Conservation (phyloP, 1,284 basidiomycete species). For the Fomitiporia mediterranea region DNA sequence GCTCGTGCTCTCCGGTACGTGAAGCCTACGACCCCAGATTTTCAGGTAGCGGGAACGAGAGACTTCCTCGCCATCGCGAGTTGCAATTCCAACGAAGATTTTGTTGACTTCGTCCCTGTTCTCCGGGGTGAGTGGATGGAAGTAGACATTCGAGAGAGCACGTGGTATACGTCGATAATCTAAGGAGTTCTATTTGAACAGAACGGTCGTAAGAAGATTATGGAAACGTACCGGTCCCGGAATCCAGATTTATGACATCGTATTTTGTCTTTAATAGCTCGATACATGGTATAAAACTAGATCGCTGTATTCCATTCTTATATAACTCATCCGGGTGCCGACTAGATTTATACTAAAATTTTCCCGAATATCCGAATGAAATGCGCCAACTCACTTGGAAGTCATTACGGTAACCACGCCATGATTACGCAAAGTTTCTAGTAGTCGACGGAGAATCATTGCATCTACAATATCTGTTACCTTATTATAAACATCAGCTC, state of each 20-base stretch:
- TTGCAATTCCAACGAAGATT: conserved; percentile 72
- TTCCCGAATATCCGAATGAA: not conserved
- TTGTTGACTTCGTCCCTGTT: conserved; percentile 74
- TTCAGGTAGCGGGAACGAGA: conserved; percentile 61
- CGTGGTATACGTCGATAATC: conserved; percentile 92
- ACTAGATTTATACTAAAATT: conserved; percentile 39
- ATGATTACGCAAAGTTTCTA: conserved; percentile 81
- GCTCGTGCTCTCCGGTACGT: conserved; percentile 75
- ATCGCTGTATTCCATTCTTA: conserved; percentile 97
- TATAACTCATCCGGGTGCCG: conserved; percentile 97
- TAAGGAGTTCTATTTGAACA: conserved; percentile 29
- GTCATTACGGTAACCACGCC: conserved; percentile 96
- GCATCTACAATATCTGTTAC: conserved; percentile 99
- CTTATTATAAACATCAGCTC: conserved; percentile 32
- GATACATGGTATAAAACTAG: conserved; percentile 95
- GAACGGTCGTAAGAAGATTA: not conserved
- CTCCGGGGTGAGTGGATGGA: conserved; percentile 66
- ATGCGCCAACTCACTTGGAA: conserved; percentile 72
- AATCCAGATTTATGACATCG: conserved; percentile 88
- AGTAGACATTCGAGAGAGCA: conserved; percentile 90
- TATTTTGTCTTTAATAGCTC: conserved; percentile 87
- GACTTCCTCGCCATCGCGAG: conserved; percentile 51
- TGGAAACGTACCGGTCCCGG: conserved; percentile 72
- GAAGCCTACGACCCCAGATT: conserved; percentile 86
- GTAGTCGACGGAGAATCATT: conserved; percentile 90